Conservation (phyloP, 208 protist genomes). For the Lotmaria passim region DNA sequence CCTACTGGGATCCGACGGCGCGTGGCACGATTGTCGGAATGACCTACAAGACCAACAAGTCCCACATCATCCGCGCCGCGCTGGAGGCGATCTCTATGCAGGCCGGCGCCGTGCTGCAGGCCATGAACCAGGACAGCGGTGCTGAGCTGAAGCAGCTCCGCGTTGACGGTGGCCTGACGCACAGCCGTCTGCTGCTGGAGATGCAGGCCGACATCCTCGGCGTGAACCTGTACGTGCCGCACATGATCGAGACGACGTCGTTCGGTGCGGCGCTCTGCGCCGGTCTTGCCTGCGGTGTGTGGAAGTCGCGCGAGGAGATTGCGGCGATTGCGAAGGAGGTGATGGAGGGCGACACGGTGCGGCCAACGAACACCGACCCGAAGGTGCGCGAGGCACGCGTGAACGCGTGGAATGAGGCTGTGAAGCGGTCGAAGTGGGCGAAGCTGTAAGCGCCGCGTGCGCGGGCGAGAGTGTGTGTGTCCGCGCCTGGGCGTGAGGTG, state of each 20-base stretch:
- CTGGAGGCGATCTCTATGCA: constrained; percentile 92
- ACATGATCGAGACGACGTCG: constrained; percentile 76
- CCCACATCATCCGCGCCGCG: constrained; percentile 88
- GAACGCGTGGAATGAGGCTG: constrained; percentile 58
- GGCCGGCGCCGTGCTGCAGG: constrained; percentile 82
- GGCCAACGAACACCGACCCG: constrained; percentile 25
- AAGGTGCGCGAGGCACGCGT: constrained; percentile 32
- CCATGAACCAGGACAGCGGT: constrained; percentile 83
- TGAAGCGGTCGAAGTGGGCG: constrained; percentile 60
- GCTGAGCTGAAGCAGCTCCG: constrained; percentile 68
- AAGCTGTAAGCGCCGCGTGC: constrained; percentile 48
- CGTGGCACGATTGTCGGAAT: constrained; percentile 94
- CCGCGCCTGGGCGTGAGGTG: no score
- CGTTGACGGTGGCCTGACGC: constrained; percentile 97
- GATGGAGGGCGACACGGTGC: constrained; percentile 39
- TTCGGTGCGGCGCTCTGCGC: constrained; percentile 81
- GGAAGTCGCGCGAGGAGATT: constrained; percentile 67
- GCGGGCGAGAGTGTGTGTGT: no score
- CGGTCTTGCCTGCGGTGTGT: constrained; percentile 63
- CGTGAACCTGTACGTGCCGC: constrained; percentile 62
- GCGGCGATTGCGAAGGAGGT: constrained; percentile 29
- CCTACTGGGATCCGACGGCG: constrained; percentile 96
- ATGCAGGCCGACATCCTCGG: constrained; percentile 93
- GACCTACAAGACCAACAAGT: constrained; percentile 82
- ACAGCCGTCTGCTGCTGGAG: constrained; percentile 93